phyloP scores from a whole-genome alignment of 2,329 filamentous ascomycete genomes.

The Verticillium longisporum region DNA sequence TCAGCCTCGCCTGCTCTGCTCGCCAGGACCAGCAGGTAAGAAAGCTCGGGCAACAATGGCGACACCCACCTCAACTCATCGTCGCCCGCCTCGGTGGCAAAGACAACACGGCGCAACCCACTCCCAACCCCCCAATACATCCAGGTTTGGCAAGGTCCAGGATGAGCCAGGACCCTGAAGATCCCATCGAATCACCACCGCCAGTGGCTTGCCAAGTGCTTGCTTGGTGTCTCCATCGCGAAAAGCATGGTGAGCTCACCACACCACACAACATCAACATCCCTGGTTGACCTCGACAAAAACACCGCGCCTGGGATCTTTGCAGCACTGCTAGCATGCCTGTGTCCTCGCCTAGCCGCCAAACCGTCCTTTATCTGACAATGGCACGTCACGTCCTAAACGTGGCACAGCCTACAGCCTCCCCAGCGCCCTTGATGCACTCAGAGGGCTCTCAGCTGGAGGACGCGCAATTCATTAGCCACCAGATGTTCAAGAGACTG shows the following conservation, averaged over 20 bases:
- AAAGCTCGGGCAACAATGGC: too few species aligned
- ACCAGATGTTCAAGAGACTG: neutral
- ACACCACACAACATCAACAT: neutral
- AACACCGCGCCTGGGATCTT: neutral
- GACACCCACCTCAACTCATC: too few species aligned
- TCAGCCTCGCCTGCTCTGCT: too few species aligned
- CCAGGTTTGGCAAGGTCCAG: neutral
- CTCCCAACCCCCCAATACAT: too few species aligned
- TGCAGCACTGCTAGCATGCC: neutral
- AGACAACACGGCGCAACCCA: neutral
- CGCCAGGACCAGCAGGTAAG: too few species aligned
- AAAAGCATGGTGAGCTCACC: neutral
- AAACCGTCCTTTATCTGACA: neutral
- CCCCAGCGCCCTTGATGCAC: neutral
- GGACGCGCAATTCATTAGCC: constrained; percentile 1
- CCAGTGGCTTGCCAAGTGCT: neutral
- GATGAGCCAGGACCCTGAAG: constrained; percentile 1
- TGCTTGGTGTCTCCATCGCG: neutral
- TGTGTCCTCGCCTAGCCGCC: neutral
- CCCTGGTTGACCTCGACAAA: neutral
- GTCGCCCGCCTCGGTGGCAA: neutral
- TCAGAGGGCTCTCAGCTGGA: neutral
- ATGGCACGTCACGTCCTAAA: neutral
- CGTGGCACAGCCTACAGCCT: neutral
- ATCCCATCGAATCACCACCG: neutral